These are phyloP conservation scores for Eucalyptus curtisii DNA, from an alignment of 345 rosid genomes.

Conservation along the genomic window DNA sequence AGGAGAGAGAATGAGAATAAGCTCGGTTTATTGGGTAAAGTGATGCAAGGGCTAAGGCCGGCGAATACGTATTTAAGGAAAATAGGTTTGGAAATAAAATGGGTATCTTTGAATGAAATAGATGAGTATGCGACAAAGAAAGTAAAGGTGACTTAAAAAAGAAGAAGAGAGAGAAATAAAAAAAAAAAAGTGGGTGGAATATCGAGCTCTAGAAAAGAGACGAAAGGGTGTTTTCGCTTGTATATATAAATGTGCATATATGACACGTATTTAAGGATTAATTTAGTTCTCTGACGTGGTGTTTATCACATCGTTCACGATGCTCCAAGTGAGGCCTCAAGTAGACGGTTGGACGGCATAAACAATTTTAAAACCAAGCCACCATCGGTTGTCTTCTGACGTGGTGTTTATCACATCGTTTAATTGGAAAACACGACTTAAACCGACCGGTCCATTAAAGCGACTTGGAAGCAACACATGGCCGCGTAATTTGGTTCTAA, in stretches of 20 bases:
- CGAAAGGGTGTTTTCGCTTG: not conserved
- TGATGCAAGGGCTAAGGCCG: not conserved
- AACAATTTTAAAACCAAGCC: not conserved
- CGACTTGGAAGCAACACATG: not conserved
- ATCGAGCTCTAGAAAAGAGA: not conserved
- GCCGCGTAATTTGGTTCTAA: not conserved
- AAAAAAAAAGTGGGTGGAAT: not conserved
- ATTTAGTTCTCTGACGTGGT: not conserved
- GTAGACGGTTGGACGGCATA: not conserved
- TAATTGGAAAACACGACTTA: not conserved
- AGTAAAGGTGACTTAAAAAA: not conserved
- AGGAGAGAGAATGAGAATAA: not conserved
- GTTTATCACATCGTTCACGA: not conserved
- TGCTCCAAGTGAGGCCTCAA: not conserved
- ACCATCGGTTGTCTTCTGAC: not conserved
- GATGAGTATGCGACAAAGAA: not conserved
- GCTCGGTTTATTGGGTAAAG: not conserved
- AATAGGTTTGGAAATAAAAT: not conserved
- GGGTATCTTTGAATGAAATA: not conserved
- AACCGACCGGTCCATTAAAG: not conserved
- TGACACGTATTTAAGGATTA: not conserved
- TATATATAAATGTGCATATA: not conserved
- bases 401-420: not conserved
- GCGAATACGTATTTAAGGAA: not conserved
- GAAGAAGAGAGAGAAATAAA: not conserved